Percentiles rank a stretch among this genome's conserved stretches.
Evolutionary conservation across 768 basidiomycete species (phyloP).

Genomic region (Suillus subluteus): DNA sequence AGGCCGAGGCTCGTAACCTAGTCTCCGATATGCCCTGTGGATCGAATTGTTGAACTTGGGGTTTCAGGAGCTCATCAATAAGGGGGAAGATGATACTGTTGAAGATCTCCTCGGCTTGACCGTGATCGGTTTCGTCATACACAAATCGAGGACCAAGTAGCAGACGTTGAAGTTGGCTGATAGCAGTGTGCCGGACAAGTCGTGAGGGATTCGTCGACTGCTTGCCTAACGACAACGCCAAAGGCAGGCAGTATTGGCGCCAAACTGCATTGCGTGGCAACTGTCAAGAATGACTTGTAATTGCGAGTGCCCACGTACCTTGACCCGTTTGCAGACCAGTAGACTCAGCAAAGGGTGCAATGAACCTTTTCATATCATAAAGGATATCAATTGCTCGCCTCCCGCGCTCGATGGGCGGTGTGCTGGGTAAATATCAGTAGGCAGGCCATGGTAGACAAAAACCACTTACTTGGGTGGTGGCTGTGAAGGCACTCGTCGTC

Average conservation of each 20-base stretch:
- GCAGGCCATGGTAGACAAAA: neutral
- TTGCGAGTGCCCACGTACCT: slow-evolving; percentile 21
- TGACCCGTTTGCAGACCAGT: slow-evolving; percentile 41
- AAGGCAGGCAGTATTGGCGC: slow-evolving; percentile 75
- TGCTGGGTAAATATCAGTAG: slow-evolving; percentile 44
- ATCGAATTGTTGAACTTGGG: slow-evolving; percentile 77
- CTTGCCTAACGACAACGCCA: slow-evolving; percentile 71
- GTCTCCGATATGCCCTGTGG: slow-evolving; percentile 91
- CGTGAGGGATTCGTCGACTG: slow-evolving; percentile 84
- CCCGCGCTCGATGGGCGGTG: slow-evolving; percentile 79
- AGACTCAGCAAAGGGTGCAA: slow-evolving; percentile 60
- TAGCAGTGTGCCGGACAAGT: slow-evolving; percentile 82
- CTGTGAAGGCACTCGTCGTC: slow-evolving; percentile 53
- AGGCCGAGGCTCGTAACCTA: slow-evolving; percentile 81
- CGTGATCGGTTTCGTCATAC: slow-evolving; percentile 58
- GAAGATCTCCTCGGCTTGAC: slow-evolving; percentile 81
- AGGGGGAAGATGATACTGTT: slow-evolving; percentile 90
- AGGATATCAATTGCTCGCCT: slow-evolving; percentile 82
- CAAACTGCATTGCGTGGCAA: slow-evolving; percentile 56
- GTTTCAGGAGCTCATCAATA: slow-evolving; percentile 87
- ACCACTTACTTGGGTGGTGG: slow-evolving; percentile 53
- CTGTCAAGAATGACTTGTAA: slow-evolving; percentile 10
- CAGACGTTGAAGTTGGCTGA: slow-evolving; percentile 81
- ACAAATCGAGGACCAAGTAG: slow-evolving; percentile 77
- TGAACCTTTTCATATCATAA: slow-evolving; percentile 68